These are phyloP conservation scores for Fonsecaea erecta DNA, from an alignment of 2,329 filamentous ascomycete genomes.

Conservation along the genomic window DNA sequence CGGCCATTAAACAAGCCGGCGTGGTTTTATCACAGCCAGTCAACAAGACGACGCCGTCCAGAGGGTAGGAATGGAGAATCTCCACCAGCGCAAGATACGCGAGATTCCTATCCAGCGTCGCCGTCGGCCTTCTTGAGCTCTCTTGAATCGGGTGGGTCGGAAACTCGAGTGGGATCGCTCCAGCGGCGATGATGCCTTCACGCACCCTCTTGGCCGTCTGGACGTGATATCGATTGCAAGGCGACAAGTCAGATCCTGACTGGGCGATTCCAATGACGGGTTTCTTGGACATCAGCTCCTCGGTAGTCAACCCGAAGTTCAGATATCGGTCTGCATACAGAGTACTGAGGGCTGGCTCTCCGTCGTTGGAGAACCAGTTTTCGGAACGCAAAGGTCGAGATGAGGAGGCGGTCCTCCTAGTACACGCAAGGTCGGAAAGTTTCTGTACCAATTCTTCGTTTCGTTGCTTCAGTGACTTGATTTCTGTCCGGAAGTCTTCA, in stretches of 20 bases:
- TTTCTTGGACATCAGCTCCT: slow-evolving; percentile 56
- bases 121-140: slow-evolving; percentile 53
- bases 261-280: slow-evolving; percentile 61
- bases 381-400: no score
- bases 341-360: no score
- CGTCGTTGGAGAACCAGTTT: no score
- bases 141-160: slow-evolving; percentile 60
- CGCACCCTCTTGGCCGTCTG: slow-evolving; percentile 56
- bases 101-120: slow-evolving; percentile 57
- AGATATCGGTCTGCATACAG: no score
- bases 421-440: no score
- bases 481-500: no score
- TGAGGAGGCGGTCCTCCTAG: no score
- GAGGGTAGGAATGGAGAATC: slow-evolving; percentile 54
- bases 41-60: slow-evolving; percentile 58
- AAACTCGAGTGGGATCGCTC: slow-evolving; percentile 58
- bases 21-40: slow-evolving; percentile 61
- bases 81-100: slow-evolving; percentile 56
- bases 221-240: slow-evolving; percentile 57
- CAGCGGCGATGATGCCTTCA: slow-evolving; percentile 56
- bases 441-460: no score
- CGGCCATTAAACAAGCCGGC: slow-evolving; percentile 58
- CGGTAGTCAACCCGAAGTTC: slow-evolving; percentile 56
- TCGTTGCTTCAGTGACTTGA: no score
- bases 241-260: slow-evolving; percentile 56